Conservation (phyloP, 106 monocot species). For the Hemerocallis citrina region DNA sequence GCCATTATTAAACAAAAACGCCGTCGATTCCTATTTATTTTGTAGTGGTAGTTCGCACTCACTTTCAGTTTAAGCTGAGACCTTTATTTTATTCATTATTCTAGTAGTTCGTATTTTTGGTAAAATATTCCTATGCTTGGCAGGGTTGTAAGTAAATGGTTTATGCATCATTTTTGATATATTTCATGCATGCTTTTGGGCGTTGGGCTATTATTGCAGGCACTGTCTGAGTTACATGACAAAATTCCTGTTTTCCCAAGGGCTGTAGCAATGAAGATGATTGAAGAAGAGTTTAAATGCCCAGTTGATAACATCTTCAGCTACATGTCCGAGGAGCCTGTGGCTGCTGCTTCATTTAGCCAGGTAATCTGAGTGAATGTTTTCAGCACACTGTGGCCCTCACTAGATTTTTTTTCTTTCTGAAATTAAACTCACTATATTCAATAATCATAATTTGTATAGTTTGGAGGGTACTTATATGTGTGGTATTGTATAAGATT, state of each 20-base stretch:
- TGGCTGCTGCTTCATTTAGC: constrained; percentile 97
- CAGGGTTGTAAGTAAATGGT: neutral
- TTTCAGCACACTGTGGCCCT: neutral
- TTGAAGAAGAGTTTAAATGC: constrained; percentile 69
- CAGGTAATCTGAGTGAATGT: constrained; percentile 38
- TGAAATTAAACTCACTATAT: no score
- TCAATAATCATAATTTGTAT: neutral
- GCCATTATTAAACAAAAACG: no score
- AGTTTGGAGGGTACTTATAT: neutral
- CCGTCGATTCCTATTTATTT: no score
- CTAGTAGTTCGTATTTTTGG: no score
- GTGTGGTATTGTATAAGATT: neutral
- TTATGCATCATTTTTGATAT: constrained; percentile 2
- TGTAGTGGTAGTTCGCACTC: no score
- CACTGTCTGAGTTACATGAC: constrained; percentile 77
- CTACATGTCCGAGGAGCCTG: constrained; percentile 70
- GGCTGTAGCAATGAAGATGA: constrained; percentile 58
- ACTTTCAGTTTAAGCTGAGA: no score
- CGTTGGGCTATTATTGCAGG: constrained; percentile 27
- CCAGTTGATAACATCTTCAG: constrained; percentile 42
- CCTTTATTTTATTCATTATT: no score
- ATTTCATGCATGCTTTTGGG: neutral
- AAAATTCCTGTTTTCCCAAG: constrained; percentile 80
- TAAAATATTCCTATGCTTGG: no score
- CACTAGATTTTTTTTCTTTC: no score